Conservation (phyloP, 1,284 basidiomycete genomes). For the Irpex rosettiformis region DNA sequence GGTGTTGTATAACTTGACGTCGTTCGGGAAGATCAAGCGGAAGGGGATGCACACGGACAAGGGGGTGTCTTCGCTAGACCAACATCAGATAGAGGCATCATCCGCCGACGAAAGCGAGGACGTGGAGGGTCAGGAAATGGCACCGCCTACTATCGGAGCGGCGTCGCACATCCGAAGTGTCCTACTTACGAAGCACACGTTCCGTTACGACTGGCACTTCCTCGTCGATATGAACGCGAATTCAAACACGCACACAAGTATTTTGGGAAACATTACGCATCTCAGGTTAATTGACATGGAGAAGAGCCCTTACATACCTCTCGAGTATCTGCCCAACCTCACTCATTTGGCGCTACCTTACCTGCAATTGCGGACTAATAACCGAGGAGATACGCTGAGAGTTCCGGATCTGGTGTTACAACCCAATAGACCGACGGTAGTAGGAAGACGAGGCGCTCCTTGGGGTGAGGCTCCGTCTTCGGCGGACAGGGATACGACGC, state of each 20-base stretch:
- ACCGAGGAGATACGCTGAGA: constrained; percentile 16
- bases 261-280: constrained; percentile 26
- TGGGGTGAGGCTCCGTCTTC: neutral
- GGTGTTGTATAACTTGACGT: constrained; percentile 17
- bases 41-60: neutral
- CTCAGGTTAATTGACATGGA: constrained; percentile 24
- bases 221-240: constrained; percentile 16
- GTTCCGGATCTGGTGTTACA: constrained; percentile 20
- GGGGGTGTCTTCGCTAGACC: neutral
- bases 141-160: neutral
- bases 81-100: neutral
- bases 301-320: constrained; percentile 22
- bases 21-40: constrained; percentile 1
- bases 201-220: constrained; percentile 24
- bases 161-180: constrained; percentile 15
- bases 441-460: neutral
- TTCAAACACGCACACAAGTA: neutral
- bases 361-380: constrained; percentile 22
- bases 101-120: neutral
- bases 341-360: constrained; percentile 27
- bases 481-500: neutral
- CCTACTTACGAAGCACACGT: constrained; percentile 24
- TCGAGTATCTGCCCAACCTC: constrained; percentile 25
- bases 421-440: constrained; percentile 4
- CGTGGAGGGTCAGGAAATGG: neutral